Conservation (phyloP, 1,284 basidiomycete genomes). For the Bondarzewia mesenterica region DNA sequence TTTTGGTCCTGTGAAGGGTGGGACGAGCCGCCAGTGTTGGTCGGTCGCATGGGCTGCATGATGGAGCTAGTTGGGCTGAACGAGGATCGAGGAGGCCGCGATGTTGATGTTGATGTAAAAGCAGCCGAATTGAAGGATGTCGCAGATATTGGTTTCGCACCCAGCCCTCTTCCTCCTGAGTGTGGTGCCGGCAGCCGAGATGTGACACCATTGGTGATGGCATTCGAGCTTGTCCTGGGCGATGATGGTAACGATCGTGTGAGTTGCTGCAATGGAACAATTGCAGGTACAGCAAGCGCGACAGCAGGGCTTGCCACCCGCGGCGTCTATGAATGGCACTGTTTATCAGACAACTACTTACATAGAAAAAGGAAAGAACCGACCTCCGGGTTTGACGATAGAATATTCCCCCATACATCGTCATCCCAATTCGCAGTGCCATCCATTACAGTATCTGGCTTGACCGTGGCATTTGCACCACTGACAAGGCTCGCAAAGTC, state of each 20-base stretch:
- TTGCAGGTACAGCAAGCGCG: slow-evolving; percentile 7
- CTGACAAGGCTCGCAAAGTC: slow-evolving; percentile 74
- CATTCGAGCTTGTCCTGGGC: slow-evolving; percentile 18
- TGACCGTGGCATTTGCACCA: slow-evolving; percentile 33
- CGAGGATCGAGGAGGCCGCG: slow-evolving; percentile 6
- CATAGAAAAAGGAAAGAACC: slow-evolving; percentile 1
- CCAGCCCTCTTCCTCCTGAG: slow-evolving; percentile 27
- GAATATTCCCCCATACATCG: slow-evolving; percentile 73
- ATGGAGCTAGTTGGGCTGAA: neutral
- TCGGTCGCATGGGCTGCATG: slow-evolving; percentile 12
- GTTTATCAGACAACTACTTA: slow-evolving; percentile 4
- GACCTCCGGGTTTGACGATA: slow-evolving; percentile 36
- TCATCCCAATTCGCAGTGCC: slow-evolving; percentile 55
- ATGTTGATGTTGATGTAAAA: slow-evolving; percentile 19
- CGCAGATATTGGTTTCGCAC: slow-evolving; percentile 28
- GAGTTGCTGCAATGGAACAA: slow-evolving; percentile 19
- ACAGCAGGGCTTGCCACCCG: slow-evolving; percentile 15
- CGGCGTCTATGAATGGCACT: slow-evolving; percentile 10
- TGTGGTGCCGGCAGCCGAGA: slow-evolving; percentile 18
- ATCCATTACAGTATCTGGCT: slow-evolving; percentile 37
- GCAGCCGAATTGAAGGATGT: slow-evolving; percentile 27
- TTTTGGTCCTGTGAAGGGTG: neutral
- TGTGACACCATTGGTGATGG: neutral
- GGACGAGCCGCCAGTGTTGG: slow-evolving; percentile 9
- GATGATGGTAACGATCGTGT: slow-evolving; percentile 34